Evolutionary conservation across 208 protist genomes (phyloP), one percentile per base, ranked within the genome.

Genomic region (Willaertia magna): DNA sequence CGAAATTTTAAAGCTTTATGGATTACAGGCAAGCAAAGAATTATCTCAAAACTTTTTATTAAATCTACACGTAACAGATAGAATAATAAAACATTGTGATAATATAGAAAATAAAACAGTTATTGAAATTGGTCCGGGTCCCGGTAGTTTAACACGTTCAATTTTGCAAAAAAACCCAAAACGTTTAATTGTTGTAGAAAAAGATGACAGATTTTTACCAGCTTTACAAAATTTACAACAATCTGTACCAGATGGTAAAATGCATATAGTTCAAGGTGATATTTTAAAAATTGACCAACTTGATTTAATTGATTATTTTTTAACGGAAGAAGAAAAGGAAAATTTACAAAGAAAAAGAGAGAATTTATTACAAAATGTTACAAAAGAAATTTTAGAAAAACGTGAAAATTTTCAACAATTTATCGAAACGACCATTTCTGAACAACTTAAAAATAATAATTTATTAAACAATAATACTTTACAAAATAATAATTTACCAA

Each of bases 21-120:
- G 49, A 14, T 22, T 84, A 2, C 46, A 67, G 74, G 79, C 79
- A 0, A 46, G n/a, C 3, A 59, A 84, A 67, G 34, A 84, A 67
- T 39, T 84, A 3, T 84, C 79, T 34, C 79, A 84, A 67, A 84
- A 84, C 16, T 84, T 84, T 84, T 16, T 84, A 3, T 30, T 84
- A 18, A 34, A 84, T 67, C n/a, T 47, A 7, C 11, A 47, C 20
- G 39, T 84, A 9, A 67, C 79, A 18, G 49, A 59, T 47, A 84
- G 47, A 67, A 84, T 84, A 34, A 30, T 44, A 1, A 67, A 74
- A 67, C 7, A 20, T 9, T 42, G 48, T 67, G 46, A 12, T 22
- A 49, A 43, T 26, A n/a, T 47, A 11, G 22, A 4, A 74, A 67
- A 84, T 20, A 43, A 26, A 74, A 67, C 22, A 0, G 30, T 83